phyloP scores from a whole-genome alignment of 306 rosid genomes.

The Sesbania bispinosa region DNA sequence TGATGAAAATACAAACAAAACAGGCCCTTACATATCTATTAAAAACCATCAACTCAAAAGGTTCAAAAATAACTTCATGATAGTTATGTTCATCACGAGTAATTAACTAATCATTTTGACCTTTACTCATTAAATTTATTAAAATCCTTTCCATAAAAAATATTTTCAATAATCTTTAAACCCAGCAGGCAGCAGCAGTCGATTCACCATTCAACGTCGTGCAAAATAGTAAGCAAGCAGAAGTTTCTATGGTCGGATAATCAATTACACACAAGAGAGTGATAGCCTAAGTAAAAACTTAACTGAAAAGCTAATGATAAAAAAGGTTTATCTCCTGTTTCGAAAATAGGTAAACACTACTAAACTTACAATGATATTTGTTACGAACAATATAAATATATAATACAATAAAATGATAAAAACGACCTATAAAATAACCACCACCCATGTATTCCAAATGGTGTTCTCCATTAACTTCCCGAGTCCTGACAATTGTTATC shows the following conservation, averaged over 20 bases:
- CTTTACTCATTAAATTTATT: background rate
- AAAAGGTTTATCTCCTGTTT: background rate
- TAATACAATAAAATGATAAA: too few species aligned
- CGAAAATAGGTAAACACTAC: too few species aligned
- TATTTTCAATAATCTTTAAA: background rate
- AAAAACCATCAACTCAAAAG: background rate
- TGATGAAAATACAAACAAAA: too few species aligned
- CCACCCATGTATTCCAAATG: too few species aligned
- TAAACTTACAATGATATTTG: too few species aligned
- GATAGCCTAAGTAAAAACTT: background rate
- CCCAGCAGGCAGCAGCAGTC: background rate
- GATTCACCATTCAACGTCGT: too few species aligned
- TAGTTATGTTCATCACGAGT: background rate
- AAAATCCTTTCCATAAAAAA: background rate
- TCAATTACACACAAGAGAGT: background rate
- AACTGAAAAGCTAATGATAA: background rate
- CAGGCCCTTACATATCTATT: background rate
- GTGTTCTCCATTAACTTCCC: too few species aligned
- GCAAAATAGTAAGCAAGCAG: background rate
- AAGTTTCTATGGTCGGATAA: background rate
- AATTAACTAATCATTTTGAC: background rate
- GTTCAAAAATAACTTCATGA: background rate
- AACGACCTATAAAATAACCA: too few species aligned
- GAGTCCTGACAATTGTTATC: too few species aligned
- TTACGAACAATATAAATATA: too few species aligned